phyloP scores from a whole-genome alignment of 23 red algal species.

The Chondrus crispus region DNA sequence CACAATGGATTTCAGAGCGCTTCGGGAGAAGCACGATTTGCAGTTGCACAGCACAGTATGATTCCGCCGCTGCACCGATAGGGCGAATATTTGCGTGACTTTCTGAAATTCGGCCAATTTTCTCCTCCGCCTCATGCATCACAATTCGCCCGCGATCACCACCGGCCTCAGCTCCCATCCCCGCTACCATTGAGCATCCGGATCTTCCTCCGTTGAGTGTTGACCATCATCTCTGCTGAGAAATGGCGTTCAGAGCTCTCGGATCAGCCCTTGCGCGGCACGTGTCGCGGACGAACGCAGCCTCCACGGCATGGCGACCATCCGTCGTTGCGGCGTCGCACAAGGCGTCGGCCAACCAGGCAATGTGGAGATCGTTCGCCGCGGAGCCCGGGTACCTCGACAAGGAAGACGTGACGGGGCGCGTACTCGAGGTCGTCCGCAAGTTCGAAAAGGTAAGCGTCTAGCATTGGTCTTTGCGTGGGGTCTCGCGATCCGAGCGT shows the following conservation, averaged over 20 bases:
- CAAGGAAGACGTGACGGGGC: slow-evolving; percentile 60
- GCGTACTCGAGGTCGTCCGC: slow-evolving; percentile 89
- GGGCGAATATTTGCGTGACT: too few relatives aligned
- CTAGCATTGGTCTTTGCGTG: neutral
- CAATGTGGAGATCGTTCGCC: slow-evolving; percentile 50
- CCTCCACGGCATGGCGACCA: neutral
- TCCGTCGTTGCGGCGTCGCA: neutral
- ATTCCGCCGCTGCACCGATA: too few relatives aligned
- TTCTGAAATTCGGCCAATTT: too few relatives aligned
- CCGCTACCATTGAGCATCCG: too few relatives aligned
- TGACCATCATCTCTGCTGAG: too few relatives aligned
- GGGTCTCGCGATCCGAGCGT: neutral
- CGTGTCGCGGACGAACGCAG: neutral
- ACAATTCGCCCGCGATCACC: too few relatives aligned
- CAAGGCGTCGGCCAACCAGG: neutral
- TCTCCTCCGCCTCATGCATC: too few relatives aligned
- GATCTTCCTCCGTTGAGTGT: too few relatives aligned
- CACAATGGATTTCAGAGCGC: too few relatives aligned
- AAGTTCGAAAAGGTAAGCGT: slow-evolving; percentile 97
- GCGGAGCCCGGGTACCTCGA: slow-evolving; percentile 68
- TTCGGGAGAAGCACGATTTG: too few relatives aligned
- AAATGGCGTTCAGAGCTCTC: neutral
- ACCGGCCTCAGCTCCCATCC: too few relatives aligned
- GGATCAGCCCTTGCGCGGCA: neutral
- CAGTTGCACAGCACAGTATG: too few relatives aligned